A percentile compares a stretch with the other conserved stretches of the same genome.
Conservation (phyloP, 805 yeast genomes). For the Ogataea nonfermentans region DNA sequence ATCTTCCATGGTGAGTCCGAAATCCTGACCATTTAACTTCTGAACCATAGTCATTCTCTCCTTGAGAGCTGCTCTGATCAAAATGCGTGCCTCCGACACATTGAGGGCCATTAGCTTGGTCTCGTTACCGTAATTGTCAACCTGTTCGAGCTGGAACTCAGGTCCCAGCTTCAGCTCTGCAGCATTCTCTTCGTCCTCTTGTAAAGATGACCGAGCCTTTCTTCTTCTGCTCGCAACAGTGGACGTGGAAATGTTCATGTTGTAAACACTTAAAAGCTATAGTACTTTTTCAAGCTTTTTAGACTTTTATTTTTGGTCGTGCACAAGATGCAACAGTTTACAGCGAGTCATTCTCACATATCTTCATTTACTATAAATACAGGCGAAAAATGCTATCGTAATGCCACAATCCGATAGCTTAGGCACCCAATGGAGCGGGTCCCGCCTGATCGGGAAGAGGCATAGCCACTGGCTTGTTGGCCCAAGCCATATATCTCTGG, state of each 20-base stretch:
- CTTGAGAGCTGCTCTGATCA: conserved; percentile 85
- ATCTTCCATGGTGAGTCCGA: conserved; percentile 31
- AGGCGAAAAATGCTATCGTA: conserved; percentile 10
- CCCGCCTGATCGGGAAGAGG: conserved; percentile 48
- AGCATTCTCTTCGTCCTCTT: conserved; percentile 91
- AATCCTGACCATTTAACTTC: conserved; percentile 35
- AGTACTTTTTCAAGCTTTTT: not conserved
- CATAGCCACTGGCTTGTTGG: conserved; percentile 68
- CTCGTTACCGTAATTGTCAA: conserved; percentile 75
- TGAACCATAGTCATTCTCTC: conserved; percentile 60
- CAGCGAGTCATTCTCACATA: conserved; percentile 1
- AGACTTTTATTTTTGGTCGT: conserved; percentile 5
- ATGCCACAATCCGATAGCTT: conserved; percentile 4
- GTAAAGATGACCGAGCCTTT: conserved; percentile 53
- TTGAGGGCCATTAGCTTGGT: conserved; percentile 81
- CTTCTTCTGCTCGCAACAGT: conserved; percentile 84
- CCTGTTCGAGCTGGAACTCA: conserved; percentile 80
- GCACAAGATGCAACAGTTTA: conserved; percentile 1
- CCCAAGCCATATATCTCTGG: conserved; percentile 85
- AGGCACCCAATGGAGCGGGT: conserved; percentile 28
- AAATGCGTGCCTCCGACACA: conserved; percentile 82
- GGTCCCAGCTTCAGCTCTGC: conserved; percentile 85
- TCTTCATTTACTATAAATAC: conserved; percentile 10
- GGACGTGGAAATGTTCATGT: conserved; percentile 86
- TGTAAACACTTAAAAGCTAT: conserved; percentile 3